A percentile compares a stretch with the other conserved stretches of the same genome.
phyloP scores from a whole-genome alignment of 495 filamentous ascomycete species.

The Emericellopsis terricola region DNA sequence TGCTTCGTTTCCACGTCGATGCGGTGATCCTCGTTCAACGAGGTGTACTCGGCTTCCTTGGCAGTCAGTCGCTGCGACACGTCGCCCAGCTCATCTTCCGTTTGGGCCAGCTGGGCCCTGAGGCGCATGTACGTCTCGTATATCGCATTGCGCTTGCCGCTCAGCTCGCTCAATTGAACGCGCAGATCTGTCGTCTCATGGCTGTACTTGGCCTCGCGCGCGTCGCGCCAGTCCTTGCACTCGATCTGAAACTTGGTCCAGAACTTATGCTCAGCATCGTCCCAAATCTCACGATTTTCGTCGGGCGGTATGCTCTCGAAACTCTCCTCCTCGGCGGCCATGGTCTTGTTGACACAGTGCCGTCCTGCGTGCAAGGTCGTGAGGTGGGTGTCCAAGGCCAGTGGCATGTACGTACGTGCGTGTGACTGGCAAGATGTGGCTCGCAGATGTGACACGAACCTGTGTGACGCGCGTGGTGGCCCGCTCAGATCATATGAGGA shows the following conservation, averaged over 20 bases:
- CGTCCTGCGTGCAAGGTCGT: too few relatives aligned
- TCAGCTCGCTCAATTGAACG: neutral
- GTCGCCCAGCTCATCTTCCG: constrained; percentile 1
- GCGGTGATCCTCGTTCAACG: neutral
- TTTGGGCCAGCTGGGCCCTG: neutral
- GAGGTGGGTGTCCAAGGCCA: too few relatives aligned
- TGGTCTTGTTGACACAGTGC: too few relatives aligned
- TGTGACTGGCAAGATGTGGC: too few relatives aligned
- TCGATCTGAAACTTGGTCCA: neutral
- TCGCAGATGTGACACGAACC: too few relatives aligned
- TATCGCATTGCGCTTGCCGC: neutral
- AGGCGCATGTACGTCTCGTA: neutral
- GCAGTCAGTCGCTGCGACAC: neutral
- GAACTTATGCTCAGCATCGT: constrained; percentile 1
- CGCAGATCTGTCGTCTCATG: neutral
- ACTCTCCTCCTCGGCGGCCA: neutral
- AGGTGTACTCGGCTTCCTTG: neutral
- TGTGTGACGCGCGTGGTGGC: too few relatives aligned
- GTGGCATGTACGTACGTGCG: too few relatives aligned
- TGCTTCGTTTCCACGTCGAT: neutral
- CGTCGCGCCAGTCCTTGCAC: neutral
- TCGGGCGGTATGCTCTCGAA: neutral
- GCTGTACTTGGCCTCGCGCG: neutral
- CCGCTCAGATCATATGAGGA: too few relatives aligned
- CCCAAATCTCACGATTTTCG: neutral